A percentile compares a stretch with the other conserved stretches of the same genome.
These are phyloP conservation scores for Acanthamoeba royreba DNA, from an alignment of 208 protist species.

Conservation along the genomic window DNA sequence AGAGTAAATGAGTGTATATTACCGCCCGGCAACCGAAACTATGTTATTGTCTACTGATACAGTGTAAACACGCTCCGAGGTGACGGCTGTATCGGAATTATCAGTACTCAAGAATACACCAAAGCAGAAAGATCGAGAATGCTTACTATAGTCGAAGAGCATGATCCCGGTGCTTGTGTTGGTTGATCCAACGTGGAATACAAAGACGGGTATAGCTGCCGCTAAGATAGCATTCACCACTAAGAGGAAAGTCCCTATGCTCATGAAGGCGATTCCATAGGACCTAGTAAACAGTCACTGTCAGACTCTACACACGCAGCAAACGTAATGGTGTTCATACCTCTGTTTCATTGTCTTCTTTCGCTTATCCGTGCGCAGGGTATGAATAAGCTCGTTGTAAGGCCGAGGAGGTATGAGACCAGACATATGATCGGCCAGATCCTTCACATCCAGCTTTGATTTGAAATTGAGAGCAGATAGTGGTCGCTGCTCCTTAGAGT, in stretches of 20 bases:
- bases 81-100: background rate
- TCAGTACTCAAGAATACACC: background rate
- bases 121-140: background rate
- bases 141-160: background rate
- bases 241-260: background rate
- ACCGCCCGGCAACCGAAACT: background rate
- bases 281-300: background rate
- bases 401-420: background rate
- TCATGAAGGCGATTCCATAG: background rate
- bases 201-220: background rate
- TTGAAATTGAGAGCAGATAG: background rate
- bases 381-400: slow-evolving; percentile 21
- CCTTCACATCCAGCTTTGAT: background rate
- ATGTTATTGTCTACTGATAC: background rate
- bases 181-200: background rate
- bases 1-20: background rate
- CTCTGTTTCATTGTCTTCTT: background rate
- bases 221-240: background rate
- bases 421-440: background rate
- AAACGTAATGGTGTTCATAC: background rate
- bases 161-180: background rate
- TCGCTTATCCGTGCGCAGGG: background rate
- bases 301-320: background rate
- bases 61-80: background rate
- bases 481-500: background rate